Evolutionary conservation across 352 stramenopile species (phyloP).

Genomic region (Phytophthora cajani): DNA sequence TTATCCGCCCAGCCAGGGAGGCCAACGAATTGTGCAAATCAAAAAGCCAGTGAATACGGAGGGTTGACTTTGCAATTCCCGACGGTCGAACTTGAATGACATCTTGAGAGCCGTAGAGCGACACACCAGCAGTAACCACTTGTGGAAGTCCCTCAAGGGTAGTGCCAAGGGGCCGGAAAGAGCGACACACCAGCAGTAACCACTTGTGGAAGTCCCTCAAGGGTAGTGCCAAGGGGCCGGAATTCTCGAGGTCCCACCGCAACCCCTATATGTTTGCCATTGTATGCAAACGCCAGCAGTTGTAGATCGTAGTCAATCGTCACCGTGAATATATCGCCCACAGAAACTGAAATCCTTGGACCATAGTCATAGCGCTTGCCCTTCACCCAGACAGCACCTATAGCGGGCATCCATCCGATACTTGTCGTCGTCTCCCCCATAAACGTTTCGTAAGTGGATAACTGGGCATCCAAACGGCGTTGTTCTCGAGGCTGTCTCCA

Average conservation of each 20-base stretch:
- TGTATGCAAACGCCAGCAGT: conserved; percentile 76
- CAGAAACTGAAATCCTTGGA: conserved; percentile 42
- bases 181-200: conserved; percentile 69
- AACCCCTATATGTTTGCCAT: conserved; percentile 63
- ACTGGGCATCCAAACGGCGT: conserved; percentile 4
- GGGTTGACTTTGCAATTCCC: conserved; percentile 78
- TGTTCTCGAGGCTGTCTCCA: conserved; percentile 42
- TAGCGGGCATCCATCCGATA: conserved; percentile 87
- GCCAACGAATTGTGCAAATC: conserved; percentile 81
- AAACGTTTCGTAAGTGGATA: conserved; percentile 47
- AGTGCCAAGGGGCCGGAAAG: conserved; percentile 50
- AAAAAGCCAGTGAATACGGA: conserved; percentile 84
- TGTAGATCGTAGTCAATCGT: conserved; percentile 80
- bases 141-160: conserved; percentile 40
- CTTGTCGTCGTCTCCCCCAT: conserved; percentile 57
- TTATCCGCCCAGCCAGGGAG: conserved; percentile 72
- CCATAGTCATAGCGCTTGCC: conserved; percentile 66
- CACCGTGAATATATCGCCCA: conserved; percentile 80
- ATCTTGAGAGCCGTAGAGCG: conserved; percentile 74
- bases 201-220: conserved; percentile 46
- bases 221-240: conserved; percentile 32
- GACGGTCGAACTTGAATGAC: conserved; percentile 76
- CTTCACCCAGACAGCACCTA: conserved; percentile 77
- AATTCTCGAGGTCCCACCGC: conserved; percentile 59
- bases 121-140: conserved; percentile 63